Evolutionary conservation across 2,329 filamentous ascomycete genomes (phyloP), one percentile per base, ranked within the genome.

Genomic region (Xylariales sp.): DNA sequence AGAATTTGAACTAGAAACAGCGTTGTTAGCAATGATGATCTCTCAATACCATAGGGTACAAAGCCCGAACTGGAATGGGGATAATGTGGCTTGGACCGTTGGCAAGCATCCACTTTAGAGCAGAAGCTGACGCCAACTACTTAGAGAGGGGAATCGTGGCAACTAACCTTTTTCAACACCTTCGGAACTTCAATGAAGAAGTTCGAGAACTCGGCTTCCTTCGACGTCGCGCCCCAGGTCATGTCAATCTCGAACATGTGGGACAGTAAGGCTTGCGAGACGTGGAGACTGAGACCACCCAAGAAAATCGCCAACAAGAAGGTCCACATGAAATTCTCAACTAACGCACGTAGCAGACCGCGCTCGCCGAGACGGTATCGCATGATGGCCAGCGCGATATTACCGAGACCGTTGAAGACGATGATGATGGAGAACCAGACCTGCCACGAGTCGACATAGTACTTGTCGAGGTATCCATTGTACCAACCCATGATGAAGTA

Each of bases 191-290:
- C 88, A 46, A 87, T 84, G 65, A 90, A 91, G 65, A 94, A 94
- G 62, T 88, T 86, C 19, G 84, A 83, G 56, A 84, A 82, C 54
- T 88, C 84, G 37, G 79, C 78, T 66, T 95, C 88, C 66, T 94
- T 94, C 29, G 82, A 77, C 0, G 88, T 94, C 1, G 87, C 81
- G 38, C 87, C 87, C 88, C 88, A 93, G 3, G 78, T 79, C 83
- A 93, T 91, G 64, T 93, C 76, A 57, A 91, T 80, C 65, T 86
- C 80, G 59, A 93, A 86, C 78, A 93, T 87, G 68, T 94, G 88
- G 4, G 81, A 75, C 33, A 93, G 65, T 24, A 95, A 70, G 1
- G 88, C 88, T 60, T 90, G 84, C 21, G 80, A 86, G 36, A 95
- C 78, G 65, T 94, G 87, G 25, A 94, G 74, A 1, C 82, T 86